phyloP scores from a whole-genome alignment of 495 filamentous ascomycete genomes.

The Friedmanniomyces simplex region DNA sequence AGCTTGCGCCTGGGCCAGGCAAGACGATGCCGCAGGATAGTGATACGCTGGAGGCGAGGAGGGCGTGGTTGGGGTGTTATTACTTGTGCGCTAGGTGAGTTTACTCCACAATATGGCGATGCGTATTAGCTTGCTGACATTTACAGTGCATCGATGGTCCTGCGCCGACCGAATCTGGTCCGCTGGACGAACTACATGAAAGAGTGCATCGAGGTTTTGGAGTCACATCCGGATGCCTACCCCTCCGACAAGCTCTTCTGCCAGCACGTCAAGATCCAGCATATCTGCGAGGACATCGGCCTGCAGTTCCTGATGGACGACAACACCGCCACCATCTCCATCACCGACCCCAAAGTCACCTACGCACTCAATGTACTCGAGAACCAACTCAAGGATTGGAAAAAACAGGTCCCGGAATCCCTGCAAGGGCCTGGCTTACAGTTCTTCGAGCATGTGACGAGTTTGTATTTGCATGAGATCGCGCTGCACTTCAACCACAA shows the following conservation, averaged over 20 bases:
- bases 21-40: constrained; percentile 28
- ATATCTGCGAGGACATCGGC: constrained; percentile 72
- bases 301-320: constrained; percentile 71
- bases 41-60: constrained; percentile 58
- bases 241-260: constrained; percentile 62
- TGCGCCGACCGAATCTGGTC: constrained; percentile 72
- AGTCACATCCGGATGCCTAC: constrained; percentile 57
- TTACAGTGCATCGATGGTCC: constrained; percentile 62
- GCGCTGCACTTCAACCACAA: constrained; percentile 64
- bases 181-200: constrained; percentile 77
- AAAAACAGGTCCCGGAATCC: constrained; percentile 41
- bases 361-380: constrained; percentile 68
- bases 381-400: constrained; percentile 62
- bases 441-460: constrained; percentile 54
- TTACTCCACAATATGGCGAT: neutral
- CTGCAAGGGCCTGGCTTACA: constrained; percentile 39
- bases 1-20: constrained; percentile 30
- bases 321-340: constrained; percentile 45
- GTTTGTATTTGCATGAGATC: constrained; percentile 80
- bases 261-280: constrained; percentile 66
- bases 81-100: constrained; percentile 53
- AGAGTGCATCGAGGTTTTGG: constrained; percentile 67
- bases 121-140: constrained; percentile 12
- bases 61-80: constrained; percentile 76
- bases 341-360: constrained; percentile 63